Base-by-base conservation (phyloP, 345 rosid genomes). In the Acer yangbiense region DNA sequence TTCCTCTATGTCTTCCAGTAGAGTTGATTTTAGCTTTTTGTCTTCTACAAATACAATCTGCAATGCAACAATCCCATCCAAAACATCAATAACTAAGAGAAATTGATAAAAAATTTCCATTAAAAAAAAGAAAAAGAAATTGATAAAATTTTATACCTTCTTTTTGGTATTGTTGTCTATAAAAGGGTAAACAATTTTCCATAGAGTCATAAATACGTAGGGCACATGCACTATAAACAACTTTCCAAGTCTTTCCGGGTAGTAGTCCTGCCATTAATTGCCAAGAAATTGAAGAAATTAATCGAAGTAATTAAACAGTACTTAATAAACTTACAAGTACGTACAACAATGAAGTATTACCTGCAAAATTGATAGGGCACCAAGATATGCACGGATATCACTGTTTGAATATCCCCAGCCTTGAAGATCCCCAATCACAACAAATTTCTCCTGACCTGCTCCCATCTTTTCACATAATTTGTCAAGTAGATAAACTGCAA, bases 391-490 rank as follows among this genome's bases (percentile, higher is more conserved):
- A 1, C 81, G 82, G 25, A 88, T 41, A 75, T 88, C 91, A 61
- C 76, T 71, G 77, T 88, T 88, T 20, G 87, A 84, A 77, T 85
- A 88, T 65, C 91, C 87, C 89, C 89, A 88, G 3, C 87, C 88
- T 76, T 80, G 21, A 66, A 88, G 87, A 68, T 88, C 91, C 58
- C 73, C 89, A 8, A 86, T 88, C 9, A 63, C 84, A 1, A 81
- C 54, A 52, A 86, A 86, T 70, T 86, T 83, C 73, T 88, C 89
- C 63, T 85, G 77, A 50, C 85, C 88, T 35, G 75, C 62, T 11
- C 81, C 78, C 76, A 85, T 55, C 85, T 88, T 85, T 46, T 83
- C 18, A 46, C 84, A 78, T 55, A 80, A 46, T 67, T 80, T 85
- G 72, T 87, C 86, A 17, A 87, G 70, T 27, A 12, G 6, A 52